phyloP scores from a whole-genome alignment of 768 basidiomycete species.

The Tylopilus sp. region DNA sequence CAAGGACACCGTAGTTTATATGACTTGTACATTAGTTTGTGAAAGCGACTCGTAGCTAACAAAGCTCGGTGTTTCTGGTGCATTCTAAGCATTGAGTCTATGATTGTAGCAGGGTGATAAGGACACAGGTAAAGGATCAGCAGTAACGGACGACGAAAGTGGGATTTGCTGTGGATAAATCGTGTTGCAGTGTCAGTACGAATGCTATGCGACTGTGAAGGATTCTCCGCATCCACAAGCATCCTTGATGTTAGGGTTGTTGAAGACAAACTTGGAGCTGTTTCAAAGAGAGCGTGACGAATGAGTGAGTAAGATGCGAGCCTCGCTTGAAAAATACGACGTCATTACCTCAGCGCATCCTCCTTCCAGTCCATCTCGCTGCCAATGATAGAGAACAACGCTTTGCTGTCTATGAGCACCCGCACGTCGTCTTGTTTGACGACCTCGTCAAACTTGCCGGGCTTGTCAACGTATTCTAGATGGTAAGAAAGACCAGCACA shows the following conservation, averaged over 20 bases:
- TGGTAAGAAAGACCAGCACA: slow-evolving; percentile 87
- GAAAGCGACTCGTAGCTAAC: slow-evolving; percentile 12
- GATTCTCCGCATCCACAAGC: slow-evolving; percentile 96
- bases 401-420: slow-evolving; percentile 95
- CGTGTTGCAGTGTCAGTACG: slow-evolving; percentile 5
- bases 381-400: slow-evolving; percentile 96
- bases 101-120: slow-evolving; percentile 19
- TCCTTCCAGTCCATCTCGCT: slow-evolving; percentile 99
- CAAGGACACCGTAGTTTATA: slow-evolving; percentile 16
- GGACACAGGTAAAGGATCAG: slow-evolving; percentile 24
- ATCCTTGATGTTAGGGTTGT: slow-evolving; percentile 93
- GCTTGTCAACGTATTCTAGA: slow-evolving; percentile 90
- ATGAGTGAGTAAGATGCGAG: slow-evolving; percentile 2
- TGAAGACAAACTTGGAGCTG: slow-evolving; percentile 79
- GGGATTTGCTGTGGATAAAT: slow-evolving; percentile 8
- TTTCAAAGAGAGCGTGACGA: not conserved
- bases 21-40: slow-evolving; percentile 9
- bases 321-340: not conserved
- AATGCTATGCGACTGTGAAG: slow-evolving; percentile 53
- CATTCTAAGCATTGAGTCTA: slow-evolving; percentile 1
- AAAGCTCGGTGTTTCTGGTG: not conserved
- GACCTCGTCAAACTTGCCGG: slow-evolving; percentile 91
- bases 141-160: slow-evolving; percentile 1
- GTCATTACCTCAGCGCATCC: slow-evolving; percentile 71
- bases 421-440: slow-evolving; percentile 93